These are phyloP conservation scores for Leptoxyphium fumago DNA, from an alignment of 2,329 filamentous ascomycete genomes.

Conservation along the genomic window DNA sequence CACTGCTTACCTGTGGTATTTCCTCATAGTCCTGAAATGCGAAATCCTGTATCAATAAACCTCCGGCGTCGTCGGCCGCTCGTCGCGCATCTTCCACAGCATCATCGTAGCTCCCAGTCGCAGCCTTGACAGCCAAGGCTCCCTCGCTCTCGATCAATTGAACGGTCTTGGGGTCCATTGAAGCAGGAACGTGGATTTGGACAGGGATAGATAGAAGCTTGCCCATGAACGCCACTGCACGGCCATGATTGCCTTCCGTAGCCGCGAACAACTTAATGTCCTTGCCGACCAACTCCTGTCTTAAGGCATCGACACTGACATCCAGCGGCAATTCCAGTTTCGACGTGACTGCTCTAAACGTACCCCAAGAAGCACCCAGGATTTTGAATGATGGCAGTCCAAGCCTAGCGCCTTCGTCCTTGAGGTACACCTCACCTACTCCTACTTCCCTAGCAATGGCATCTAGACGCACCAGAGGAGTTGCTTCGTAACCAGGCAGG, in stretches of 20 bases:
- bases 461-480: conserved; percentile 39
- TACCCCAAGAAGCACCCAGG: conserved; percentile 62
- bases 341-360: conserved; percentile 41
- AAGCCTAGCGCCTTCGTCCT: conserved; percentile 55
- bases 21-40: conserved; percentile 51
- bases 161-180: conserved; percentile 40
- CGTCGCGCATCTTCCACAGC: conserved; percentile 39
- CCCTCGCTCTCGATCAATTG: conserved; percentile 47
- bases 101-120: conserved; percentile 47
- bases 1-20: conserved; percentile 38
- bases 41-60: conserved; percentile 53
- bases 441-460: conserved; percentile 43
- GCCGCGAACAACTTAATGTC: not conserved
- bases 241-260: conserved; percentile 53
- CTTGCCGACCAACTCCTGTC: conserved; percentile 3
- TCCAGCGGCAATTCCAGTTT: conserved; percentile 30
- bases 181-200: conserved; percentile 47
- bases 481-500: conserved; percentile 42
- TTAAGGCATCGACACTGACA: conserved; percentile 31
- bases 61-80: conserved; percentile 25
- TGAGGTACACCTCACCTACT: conserved; percentile 46
- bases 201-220: conserved; percentile 40
- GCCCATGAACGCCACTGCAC: conserved; percentile 57
- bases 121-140: conserved; percentile 39
- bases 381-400: conserved; percentile 68